Base-by-base conservation (phyloP, 306 rosid genomes). In the Styphnolobium japonicum region DNA sequence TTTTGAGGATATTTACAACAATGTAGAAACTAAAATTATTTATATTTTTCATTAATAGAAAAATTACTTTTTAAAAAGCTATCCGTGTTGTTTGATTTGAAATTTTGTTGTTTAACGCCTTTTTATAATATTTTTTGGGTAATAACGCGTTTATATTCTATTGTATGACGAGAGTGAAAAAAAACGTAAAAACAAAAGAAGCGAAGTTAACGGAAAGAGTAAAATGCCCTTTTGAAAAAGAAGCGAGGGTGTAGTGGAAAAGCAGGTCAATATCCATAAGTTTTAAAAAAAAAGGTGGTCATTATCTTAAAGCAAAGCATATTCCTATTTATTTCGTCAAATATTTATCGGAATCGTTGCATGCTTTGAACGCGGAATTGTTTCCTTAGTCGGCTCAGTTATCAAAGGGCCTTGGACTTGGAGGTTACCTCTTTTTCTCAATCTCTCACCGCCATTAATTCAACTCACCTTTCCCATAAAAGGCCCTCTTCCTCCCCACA, bases 321-420 rank as follows among this genome's bases (percentile, higher is more conserved):
- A 15, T 25, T n/a, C n/a, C 0, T 2, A 15, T 27, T 31, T 2
- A 15, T 27, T 31, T 27, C 4, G 3, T 15, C 27, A 8, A 71
- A 34, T 6, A 19, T 58, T 43, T 37, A 69, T 34, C 10, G 15
- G 7, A 34, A 48, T 68, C 55, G 45, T 60, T 71, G 48, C 74
- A 49, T 16, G 42, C 7, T 6, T 37, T 21, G 71, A 45, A 78
- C 78, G 72, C 78, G 78, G 37, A n/a, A 33, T 43, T 61, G 55
- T 10, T 69, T 57, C 63, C 71, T 79, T 70, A 70, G 23, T 71
- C 78, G 65, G 42, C 49, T 80, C 65, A 48, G 63, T 45, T 43
- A 15, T 8, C 19, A 40, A 79, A 79, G 11, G 6, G n/a, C n/a
- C n/a, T n/a, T n/a, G n/a, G n/a, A n/a, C n/a, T 34, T 23, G 3